Percentiles rank a stretch among this genome's conserved stretches.
phyloP scores from a whole-genome alignment of 441 rosid genomes.

The Populus hybrid region DNA sequence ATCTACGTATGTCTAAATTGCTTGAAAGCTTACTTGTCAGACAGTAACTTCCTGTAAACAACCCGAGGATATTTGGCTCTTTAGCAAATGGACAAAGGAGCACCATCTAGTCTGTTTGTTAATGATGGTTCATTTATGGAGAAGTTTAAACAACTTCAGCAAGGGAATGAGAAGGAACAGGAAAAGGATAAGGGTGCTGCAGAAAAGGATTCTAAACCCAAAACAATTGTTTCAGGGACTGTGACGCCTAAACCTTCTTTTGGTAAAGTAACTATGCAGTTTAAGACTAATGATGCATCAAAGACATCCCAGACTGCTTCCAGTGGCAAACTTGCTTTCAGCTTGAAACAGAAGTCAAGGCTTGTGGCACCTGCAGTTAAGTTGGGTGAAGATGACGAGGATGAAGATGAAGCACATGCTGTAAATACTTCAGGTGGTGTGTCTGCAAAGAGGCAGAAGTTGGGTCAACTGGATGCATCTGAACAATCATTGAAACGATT shows the following conservation, averaged over 20 bases:
- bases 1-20: conserved; percentile 35
- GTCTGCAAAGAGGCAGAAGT: conserved; percentile 65
- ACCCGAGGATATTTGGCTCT: conserved; percentile 27
- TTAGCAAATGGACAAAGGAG: conserved; percentile 71
- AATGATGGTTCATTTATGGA: conserved; percentile 99
- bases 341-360: conserved; percentile 93
- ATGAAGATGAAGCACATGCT: conserved; percentile 56
- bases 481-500: conserved; percentile 43
- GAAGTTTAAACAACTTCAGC: conserved; percentile 93
- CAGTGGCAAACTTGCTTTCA: conserved; percentile 91
- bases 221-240: conserved; percentile 49
- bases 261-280: conserved; percentile 39
- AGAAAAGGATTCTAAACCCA: conserved; percentile 65
- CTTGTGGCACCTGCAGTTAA: conserved; percentile 76
- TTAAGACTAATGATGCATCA: conserved; percentile 44
- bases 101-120: conserved; percentile 74
- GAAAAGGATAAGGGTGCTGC: conserved; percentile 41
- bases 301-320: conserved; percentile 38
- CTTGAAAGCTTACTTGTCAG: conserved; percentile 58
- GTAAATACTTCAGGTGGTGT: conserved; percentile 42
- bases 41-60: conserved; percentile 43
- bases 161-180: conserved; percentile 55
- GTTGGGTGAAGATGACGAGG: conserved; percentile 86
- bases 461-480: conserved; percentile 46
- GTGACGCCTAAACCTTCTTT: conserved; percentile 42